Evolutionary conservation across 75 land plant species (phyloP), one percentile per base, ranked within the genome.

Genomic region (Picea sitchensis): DNA sequence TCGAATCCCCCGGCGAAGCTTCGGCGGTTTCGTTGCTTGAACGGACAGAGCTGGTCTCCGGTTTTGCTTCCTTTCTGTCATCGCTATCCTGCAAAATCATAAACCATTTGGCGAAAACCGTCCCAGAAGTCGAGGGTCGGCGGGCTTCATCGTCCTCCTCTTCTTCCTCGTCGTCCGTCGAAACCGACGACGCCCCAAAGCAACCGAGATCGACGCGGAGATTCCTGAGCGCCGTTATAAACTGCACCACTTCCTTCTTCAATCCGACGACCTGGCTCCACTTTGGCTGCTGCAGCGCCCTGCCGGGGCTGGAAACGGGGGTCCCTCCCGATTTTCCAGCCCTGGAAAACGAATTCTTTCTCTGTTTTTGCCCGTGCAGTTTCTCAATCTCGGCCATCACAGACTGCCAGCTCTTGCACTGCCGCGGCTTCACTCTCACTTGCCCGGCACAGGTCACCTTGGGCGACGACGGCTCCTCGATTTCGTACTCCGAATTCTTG

Each of bases 371-470:
- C 34, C 76, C 77, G 54, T 85, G 90, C 4, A 91, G 61, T 60
- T 79, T 83, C 82, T 89, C 93, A 32, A 91, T 91, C 76, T 89
- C 93, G 61, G 86, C 89, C 88, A 91, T 90, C 13, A 89, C 87
- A 0, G 91, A 85, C 67, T 85, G 81, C 93, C 93, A 91, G 61
- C 71, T 87, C 82, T 82, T 86, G 77, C 85, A 80, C 31, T n/a
- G 51, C 13, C 67, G 15, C 72, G 78, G 80, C 76, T 83, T 80
- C 47, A 88, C 86, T 59, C 87, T 84, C 77, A 92, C 86, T 82
- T 90, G 94, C 12, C 94, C 94, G 0, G 94, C 88, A 65, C 94
- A 92, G 8, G 94, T 92, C 12, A 92, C 94, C 47, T 92, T 92
- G 1, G 94, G 92, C 0, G 91, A 90, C 1, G 90, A 86, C 8